phyloP scores from a whole-genome alignment of 306 rosid species.

The Erythrophleum fordii region DNA sequence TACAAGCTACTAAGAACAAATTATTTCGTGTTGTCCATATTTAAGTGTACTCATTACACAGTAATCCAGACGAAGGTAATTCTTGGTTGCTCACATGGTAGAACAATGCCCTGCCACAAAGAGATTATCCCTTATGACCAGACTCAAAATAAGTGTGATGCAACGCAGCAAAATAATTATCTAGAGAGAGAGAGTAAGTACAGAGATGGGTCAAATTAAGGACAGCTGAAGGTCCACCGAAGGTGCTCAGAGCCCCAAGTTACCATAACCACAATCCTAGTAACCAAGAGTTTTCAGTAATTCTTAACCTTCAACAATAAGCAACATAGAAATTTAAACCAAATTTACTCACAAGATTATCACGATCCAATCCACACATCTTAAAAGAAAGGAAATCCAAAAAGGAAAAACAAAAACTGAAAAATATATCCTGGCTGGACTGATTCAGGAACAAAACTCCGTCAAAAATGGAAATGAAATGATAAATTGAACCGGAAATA shows the following conservation, averaged over 20 bases:
- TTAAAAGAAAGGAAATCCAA: background rate
- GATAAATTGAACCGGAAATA: background rate
- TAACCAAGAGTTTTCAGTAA: background rate
- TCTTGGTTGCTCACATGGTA: background rate
- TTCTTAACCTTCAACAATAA: background rate
- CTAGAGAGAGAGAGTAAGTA: background rate
- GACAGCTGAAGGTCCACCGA: slow-evolving; percentile 3
- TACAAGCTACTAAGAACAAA: background rate
- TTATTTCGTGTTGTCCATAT: background rate
- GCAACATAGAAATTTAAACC: background rate
- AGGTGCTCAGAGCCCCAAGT: slow-evolving; percentile 6
- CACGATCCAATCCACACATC: background rate
- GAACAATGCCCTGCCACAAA: slow-evolving; percentile 4
- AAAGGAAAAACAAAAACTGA: background rate
- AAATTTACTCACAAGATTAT: background rate
- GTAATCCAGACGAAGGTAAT: background rate
- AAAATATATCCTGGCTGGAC: background rate
- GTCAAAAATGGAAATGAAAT: background rate
- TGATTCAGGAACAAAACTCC: background rate
- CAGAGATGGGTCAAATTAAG: background rate
- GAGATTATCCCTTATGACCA: background rate
- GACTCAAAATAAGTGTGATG: background rate
- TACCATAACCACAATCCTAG: background rate
- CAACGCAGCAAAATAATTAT: background rate
- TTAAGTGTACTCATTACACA: background rate